Conservation (phyloP, 2,329 filamentous ascomycete genomes). For the Arthroderma sp. region DNA sequence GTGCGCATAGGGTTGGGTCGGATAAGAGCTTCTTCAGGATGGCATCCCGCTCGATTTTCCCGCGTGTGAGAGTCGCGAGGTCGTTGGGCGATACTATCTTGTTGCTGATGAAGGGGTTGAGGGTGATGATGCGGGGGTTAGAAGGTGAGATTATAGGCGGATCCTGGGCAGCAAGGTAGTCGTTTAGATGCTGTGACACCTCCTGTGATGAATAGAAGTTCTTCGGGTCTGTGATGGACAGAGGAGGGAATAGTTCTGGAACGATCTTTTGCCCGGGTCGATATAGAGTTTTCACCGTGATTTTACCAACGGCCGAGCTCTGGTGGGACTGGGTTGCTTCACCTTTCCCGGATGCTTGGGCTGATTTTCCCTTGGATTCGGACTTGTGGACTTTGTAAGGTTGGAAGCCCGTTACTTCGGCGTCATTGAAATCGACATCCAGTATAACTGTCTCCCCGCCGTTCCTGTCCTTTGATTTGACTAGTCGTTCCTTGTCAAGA, state of each 20-base stretch:
- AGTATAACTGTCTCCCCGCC: slow-evolving; percentile 51
- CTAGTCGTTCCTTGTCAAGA: slow-evolving; percentile 49
- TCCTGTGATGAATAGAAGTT: slow-evolving; percentile 48
- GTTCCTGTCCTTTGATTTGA: slow-evolving; percentile 52
- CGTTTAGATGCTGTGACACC: slow-evolving; percentile 42
- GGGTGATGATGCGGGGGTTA: slow-evolving; percentile 48
- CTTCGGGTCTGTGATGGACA: slow-evolving; percentile 35
- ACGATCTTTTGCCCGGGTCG: slow-evolving; percentile 45
- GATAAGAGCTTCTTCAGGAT: slow-evolving; percentile 47
- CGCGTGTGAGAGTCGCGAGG: slow-evolving; percentile 43
- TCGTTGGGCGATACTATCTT: slow-evolving; percentile 47
- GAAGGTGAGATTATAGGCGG: slow-evolving; percentile 40
- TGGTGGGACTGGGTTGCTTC: slow-evolving; percentile 29
- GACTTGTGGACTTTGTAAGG: slow-evolving; percentile 49
- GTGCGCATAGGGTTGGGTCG: slow-evolving; percentile 34
- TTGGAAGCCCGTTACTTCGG: slow-evolving; percentile 41
- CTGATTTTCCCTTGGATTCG: slow-evolving; percentile 19
- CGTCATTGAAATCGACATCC: slow-evolving; percentile 52
- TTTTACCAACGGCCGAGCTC: slow-evolving; percentile 18
- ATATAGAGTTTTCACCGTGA: slow-evolving; percentile 40
- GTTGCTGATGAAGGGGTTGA: slow-evolving; percentile 51
- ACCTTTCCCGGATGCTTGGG: slow-evolving; percentile 16
- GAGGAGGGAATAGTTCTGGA: slow-evolving; percentile 38
- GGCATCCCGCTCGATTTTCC: slow-evolving; percentile 46
- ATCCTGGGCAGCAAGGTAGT: slow-evolving; percentile 45